A percentile compares a stretch with the other conserved stretches of the same genome.
Evolutionary conservation across 78 protist species (phyloP).

Genomic region (Guillardia theta): DNA sequence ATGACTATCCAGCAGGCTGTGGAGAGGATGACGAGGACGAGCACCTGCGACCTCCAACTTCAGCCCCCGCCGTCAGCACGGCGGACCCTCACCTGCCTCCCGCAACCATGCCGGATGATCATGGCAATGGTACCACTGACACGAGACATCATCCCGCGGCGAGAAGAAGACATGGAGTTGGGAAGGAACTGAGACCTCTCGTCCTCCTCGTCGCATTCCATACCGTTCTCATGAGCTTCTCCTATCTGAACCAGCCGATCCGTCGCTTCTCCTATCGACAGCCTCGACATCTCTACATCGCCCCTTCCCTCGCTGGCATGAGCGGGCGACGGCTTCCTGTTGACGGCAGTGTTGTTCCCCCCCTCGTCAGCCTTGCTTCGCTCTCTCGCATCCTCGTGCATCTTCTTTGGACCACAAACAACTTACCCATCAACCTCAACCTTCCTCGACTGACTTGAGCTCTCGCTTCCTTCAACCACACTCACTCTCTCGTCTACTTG

Average conservation of each 20-base stretch:
- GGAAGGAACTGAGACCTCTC: no score
- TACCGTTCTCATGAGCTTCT: no score
- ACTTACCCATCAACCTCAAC: background rate
- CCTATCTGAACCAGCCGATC: no score
- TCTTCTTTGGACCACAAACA: background rate
- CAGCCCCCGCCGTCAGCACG: no score
- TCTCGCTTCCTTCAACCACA: background rate
- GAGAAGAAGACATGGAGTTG: background rate
- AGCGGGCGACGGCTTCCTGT: background rate
- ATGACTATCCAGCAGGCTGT: background rate
- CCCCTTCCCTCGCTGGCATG: background rate
- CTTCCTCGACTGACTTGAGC: background rate
- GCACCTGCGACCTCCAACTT: no score
- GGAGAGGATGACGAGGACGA: background rate
- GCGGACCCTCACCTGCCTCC: no score
- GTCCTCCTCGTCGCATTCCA: no score
- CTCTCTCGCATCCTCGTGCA: background rate
- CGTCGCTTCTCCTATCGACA: no score
- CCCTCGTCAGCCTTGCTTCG: background rate
- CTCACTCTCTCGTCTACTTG: background rate
- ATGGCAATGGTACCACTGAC: background rate
- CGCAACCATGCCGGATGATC: background rate
- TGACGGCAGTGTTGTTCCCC: background rate
- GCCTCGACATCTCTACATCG: background rate
- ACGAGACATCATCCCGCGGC: background rate